These are phyloP conservation scores for Lipomyces yarrowii DNA, from an alignment of 1,139 yeast species.

Conservation along the genomic window DNA sequence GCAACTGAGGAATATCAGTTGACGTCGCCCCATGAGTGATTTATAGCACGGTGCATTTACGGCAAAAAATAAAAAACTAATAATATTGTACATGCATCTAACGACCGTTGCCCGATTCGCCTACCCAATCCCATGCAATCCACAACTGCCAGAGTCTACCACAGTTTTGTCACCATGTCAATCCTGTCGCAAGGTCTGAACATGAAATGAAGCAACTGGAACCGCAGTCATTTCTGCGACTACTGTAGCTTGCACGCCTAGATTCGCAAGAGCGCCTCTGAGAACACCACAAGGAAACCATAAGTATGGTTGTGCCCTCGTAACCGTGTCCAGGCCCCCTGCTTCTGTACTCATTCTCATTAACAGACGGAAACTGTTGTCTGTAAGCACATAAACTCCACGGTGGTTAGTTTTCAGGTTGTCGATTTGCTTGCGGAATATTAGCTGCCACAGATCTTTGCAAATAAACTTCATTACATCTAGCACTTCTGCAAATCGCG, in stretches of 20 bases:
- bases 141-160: not conserved
- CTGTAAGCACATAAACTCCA: constrained; percentile 78
- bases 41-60: not conserved
- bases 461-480: constrained; percentile 91
- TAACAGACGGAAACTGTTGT: constrained; percentile 61
- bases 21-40: not conserved
- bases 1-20: not conserved
- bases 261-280: constrained; percentile 71
- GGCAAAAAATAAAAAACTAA: not conserved
- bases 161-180: not conserved
- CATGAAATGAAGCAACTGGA: constrained; percentile 72
- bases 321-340: constrained; percentile 53
- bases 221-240: constrained; percentile 63
- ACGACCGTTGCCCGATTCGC: not conserved
- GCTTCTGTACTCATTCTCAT: constrained; percentile 56
- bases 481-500: constrained; percentile 59
- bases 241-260: constrained; percentile 69
- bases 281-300: constrained; percentile 87
- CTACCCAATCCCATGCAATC: not conserved
- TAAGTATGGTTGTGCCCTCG: constrained; percentile 57
- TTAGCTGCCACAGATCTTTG: constrained; percentile 82
- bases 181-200: constrained; percentile 52
- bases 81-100: not conserved
- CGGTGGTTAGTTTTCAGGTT: constrained; percentile 89
- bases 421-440: constrained; percentile 87